Evolutionary conservation across 306 rosid species (phyloP).

Genomic region (Elaeagnus macrophylla): DNA sequence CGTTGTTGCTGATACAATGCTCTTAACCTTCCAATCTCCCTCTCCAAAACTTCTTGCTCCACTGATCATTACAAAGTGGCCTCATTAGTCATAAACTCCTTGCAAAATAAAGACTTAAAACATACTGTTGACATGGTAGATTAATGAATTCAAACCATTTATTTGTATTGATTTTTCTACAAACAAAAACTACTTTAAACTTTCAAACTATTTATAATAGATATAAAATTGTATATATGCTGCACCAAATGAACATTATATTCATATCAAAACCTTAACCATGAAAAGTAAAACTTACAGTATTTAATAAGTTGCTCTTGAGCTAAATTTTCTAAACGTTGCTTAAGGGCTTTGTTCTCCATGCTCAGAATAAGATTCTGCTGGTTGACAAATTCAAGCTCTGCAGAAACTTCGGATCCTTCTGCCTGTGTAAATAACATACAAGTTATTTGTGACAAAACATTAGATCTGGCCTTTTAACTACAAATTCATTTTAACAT

Average conservation of each 20-base stretch:
- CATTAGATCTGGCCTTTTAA: not conserved
- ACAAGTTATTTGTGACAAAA: not conserved
- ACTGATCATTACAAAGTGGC: constrained; percentile 53
- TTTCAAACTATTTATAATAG: not conserved
- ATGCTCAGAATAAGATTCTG: constrained; percentile 79
- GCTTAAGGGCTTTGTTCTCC: too few species aligned
- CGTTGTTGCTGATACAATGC: too few species aligned
- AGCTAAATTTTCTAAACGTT: constrained; percentile 80
- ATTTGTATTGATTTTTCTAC: not conserved
- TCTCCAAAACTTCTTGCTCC: too few species aligned
- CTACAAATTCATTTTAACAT: not conserved
- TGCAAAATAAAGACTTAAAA: not conserved
- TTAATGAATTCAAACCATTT: not conserved
- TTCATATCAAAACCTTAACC: constrained; percentile 7
- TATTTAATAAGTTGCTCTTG: constrained; percentile 96
- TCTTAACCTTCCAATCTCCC: too few species aligned
- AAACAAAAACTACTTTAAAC: too few species aligned
- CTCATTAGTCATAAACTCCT: constrained; percentile 30
- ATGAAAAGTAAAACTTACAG: constrained; percentile 43
- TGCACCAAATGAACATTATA: constrained; percentile 3
- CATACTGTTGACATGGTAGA: not conserved
- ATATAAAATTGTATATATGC: not conserved
- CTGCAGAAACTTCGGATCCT: constrained; percentile 92
- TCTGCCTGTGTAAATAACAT: constrained; percentile 52
- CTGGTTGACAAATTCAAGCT: constrained; percentile 92